Base-by-base conservation (phyloP, 2,329 filamentous ascomycete species). In the Exserohilum rostratum region DNA sequence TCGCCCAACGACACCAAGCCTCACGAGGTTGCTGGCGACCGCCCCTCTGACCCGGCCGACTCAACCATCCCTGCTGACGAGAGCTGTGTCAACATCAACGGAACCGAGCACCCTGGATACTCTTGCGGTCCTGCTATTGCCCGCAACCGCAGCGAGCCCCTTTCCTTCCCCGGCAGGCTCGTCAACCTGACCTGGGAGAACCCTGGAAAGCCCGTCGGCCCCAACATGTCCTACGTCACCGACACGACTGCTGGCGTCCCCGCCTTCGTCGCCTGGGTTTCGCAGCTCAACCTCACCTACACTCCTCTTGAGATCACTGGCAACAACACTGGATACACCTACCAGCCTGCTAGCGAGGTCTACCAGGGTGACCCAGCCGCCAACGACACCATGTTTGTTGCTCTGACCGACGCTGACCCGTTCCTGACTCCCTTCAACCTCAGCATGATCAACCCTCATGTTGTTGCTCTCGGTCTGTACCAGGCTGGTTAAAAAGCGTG, bases 141-240 rank as follows among this genome's bases (percentile, higher is more conserved):
- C 0, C 84, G 84, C 66, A 93, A 92, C 79, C 83, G 87, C 40
- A 86, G 83, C 10, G 82, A 83, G 45, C 90, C 90, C 0, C 83
- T 96, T 0, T 89, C 88, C 0, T 91, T 88, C 71, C 84, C 91
- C 0, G 90, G 90, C 0, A 88, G 88, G 20, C 78, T 87, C 64
- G 85, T 96, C 2, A 85, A 85, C 67, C 77, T 96, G 6, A 72
- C 81, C 38, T 96, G 90, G 90, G 90, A 95, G 22, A 75, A 71
- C 0, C 88, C 90, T 0, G 90, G 90, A 0, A 76, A 83, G 62
- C 65, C 82, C 0, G 82, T 93, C 3, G 91, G 91, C 0, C 91
- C 91, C 0, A 93, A 96, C 75, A 91, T 91, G 77, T 90, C 85
- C 68, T 96, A 96, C 71, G 77, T 91, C 44, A 93, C 91, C 0